phyloP scores from a whole-genome alignment of 345 rosid genomes.

The Mangifera indica region DNA sequence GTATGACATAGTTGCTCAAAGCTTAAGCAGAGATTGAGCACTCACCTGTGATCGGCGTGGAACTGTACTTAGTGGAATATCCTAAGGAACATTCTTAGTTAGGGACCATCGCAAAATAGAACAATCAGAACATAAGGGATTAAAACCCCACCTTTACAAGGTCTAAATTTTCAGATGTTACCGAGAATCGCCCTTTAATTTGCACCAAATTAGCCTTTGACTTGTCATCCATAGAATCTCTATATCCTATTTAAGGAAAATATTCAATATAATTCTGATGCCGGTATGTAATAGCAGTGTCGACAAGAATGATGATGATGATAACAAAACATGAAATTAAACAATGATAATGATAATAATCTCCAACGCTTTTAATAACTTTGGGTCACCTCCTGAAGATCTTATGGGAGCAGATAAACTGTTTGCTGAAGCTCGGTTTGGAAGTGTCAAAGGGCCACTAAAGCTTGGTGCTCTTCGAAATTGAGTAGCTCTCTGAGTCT shows the following conservation, averaged over 20 bases:
- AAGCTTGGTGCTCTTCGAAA: conserved; percentile 79
- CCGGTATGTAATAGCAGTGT: not conserved
- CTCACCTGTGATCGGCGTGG: conserved; percentile 86
- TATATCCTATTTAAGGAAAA: conserved; percentile 56
- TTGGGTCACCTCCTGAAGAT: conserved; percentile 74
- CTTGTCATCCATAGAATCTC: conserved; percentile 90
- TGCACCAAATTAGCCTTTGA: conserved; percentile 88
- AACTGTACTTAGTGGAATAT: conserved; percentile 76
- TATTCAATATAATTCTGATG: conserved; percentile 3
- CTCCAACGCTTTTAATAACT: not conserved
- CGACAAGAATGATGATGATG: not conserved
- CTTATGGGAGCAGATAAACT: conserved; percentile 96
- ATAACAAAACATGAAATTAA: not conserved
- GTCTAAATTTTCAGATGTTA: conserved; percentile 94
- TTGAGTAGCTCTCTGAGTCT: conserved; percentile 39
- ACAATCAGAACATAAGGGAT: conserved; percentile 15
- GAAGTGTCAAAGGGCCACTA: conserved; percentile 94
- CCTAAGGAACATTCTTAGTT: conserved; percentile 59
- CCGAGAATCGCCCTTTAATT: conserved; percentile 94
- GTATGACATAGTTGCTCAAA: conserved; percentile 13
- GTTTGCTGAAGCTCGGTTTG: conserved; percentile 95
- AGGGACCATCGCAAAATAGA: conserved; percentile 32
- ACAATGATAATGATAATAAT: not conserved
- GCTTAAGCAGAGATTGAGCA: conserved; percentile 29
- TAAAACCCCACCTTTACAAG: conserved; percentile 75